Evolutionary conservation across 805 yeast species (phyloP), one percentile per base, ranked within the genome.

Genomic region (Hanseniaspora vineae): DNA sequence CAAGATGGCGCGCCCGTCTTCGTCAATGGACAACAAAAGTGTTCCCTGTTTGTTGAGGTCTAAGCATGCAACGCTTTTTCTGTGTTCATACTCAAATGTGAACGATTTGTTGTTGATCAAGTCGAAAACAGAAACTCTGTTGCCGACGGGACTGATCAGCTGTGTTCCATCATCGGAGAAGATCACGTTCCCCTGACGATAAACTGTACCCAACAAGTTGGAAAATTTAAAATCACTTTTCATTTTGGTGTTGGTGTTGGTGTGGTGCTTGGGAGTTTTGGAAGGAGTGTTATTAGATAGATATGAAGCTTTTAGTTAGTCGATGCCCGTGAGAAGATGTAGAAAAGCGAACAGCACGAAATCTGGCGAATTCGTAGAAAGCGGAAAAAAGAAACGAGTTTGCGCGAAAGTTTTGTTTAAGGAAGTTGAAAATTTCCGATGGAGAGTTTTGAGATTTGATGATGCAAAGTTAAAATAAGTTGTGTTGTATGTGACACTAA

Each of bases 151-250:
- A 50, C 92, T 81, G 43, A 92, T 66, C 33, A 92, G 70, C 48
- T 77, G 75, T 11, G 83, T 78, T 2, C 98, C 98, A 60, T 89
- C 96, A 1, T 81, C 77, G 1, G 95, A 81, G 67, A 82, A 92
- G 5, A 81, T 71, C 29, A 92, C 67, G 62, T 90, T 88, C n/a
- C 97, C 98, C 60, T 83, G 85, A 45, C 94, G 72, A 61, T 92
- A 92, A 2, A 92, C 97, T 0, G 97, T 89, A 31, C 98, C 98
- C 56, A 92, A 69, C 32, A 92, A 71, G 66, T 90, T 92, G 33
- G 94, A 80, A 57, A 92, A 83, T 73, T 81, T 69, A 62, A 82
- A 87, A 67, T 86, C 94, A n/a, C 95, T 80, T 68, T 80, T 85
- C 95, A 87, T 86, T 8, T 23, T 23, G 4, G 8, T 23, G 29